phyloP scores from a whole-genome alignment of 208 protist species.

The Tritrichomonas foetus region DNA sequence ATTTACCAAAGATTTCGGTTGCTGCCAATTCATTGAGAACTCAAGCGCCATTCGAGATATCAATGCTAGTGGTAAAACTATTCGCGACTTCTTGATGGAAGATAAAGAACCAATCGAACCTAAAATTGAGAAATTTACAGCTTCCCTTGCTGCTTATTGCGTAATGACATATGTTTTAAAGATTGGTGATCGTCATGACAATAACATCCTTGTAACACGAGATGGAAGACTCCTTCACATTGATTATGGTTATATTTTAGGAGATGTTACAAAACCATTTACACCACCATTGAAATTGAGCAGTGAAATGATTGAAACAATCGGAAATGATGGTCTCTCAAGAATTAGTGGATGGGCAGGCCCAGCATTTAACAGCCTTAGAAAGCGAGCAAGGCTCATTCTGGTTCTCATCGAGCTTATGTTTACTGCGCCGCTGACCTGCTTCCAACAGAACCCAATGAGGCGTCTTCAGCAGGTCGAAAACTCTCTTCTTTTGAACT shows the following conservation, averaged over 20 bases:
- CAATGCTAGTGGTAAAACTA: background rate
- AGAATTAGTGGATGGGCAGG: slow-evolving; percentile 32
- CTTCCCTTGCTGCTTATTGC: slow-evolving; percentile 66
- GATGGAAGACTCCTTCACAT: slow-evolving; percentile 86
- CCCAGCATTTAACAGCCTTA: slow-evolving; percentile 81
- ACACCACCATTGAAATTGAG: slow-evolving; percentile 85
- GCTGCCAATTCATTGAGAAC: slow-evolving; percentile 31
- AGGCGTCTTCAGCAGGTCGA: background rate
- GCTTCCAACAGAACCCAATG: slow-evolving; percentile 36
- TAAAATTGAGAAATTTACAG: slow-evolving; percentile 31
- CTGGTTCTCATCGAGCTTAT: slow-evolving; percentile 82
- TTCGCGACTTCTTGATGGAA: background rate
- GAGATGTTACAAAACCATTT: slow-evolving; percentile 86
- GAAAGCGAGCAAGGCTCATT: slow-evolving; percentile 79
- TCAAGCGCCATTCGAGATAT: background rate
- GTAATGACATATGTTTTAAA: slow-evolving; percentile 90
- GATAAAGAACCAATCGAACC: background rate
- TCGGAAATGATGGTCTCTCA: slow-evolving; percentile 58
- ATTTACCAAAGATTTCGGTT: slow-evolving; percentile 26
- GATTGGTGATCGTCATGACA: slow-evolving; percentile 81
- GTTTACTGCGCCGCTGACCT: slow-evolving; percentile 41
- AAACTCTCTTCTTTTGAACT: slow-evolving; percentile 31
- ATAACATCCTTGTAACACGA: slow-evolving; percentile 57
- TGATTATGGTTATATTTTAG: slow-evolving; percentile 93
- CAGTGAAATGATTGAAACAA: slow-evolving; percentile 68